phyloP scores from a whole-genome alignment of 768 basidiomycete genomes.

The Mycena albidolilacea region DNA sequence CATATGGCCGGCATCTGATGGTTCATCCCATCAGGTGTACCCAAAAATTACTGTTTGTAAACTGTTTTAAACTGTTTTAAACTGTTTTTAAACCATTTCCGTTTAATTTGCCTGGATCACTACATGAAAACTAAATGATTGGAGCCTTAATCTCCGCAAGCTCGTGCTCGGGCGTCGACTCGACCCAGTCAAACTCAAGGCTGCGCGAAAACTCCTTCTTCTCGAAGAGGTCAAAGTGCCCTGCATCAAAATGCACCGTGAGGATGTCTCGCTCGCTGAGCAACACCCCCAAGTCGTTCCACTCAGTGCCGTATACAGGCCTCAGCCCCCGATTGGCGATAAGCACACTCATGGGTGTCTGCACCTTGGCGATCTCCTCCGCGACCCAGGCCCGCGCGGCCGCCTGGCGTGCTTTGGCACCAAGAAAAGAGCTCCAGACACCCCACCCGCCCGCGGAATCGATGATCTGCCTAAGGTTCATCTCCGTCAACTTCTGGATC shows the following conservation, averaged over 20 bases:
- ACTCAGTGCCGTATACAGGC: conserved; percentile 1
- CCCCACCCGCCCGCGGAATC: conserved; percentile 24
- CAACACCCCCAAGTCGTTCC: conserved; percentile 24
- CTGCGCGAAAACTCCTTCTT: no score
- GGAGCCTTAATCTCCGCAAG: no score
- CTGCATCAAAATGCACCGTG: conserved; percentile 12
- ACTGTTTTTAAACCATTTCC: no score
- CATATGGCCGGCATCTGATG: no score
- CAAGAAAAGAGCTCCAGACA: conserved; percentile 5
- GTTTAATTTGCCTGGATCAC: no score
- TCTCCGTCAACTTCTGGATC: conserved; percentile 24
- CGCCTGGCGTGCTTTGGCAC: conserved; percentile 8
- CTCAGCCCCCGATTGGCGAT: conserved; percentile 24
- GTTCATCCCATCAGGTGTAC: no score
- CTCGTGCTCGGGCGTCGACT: no score
- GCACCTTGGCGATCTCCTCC: conserved; percentile 24
- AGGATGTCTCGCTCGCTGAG: conserved; percentile 5
- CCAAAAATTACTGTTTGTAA: no score
- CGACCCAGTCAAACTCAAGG: no score
- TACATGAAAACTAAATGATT: no score
- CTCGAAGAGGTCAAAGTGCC: conserved; percentile 31
- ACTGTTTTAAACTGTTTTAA: no score
- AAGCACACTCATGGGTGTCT: conserved; percentile 15
- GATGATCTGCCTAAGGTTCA: conserved; percentile 27
- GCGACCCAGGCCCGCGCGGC: conserved; percentile 19